Evolutionary conservation across 73 alveolate genomes (phyloP).

Genomic region (Paramecium biaurelia): DNA sequence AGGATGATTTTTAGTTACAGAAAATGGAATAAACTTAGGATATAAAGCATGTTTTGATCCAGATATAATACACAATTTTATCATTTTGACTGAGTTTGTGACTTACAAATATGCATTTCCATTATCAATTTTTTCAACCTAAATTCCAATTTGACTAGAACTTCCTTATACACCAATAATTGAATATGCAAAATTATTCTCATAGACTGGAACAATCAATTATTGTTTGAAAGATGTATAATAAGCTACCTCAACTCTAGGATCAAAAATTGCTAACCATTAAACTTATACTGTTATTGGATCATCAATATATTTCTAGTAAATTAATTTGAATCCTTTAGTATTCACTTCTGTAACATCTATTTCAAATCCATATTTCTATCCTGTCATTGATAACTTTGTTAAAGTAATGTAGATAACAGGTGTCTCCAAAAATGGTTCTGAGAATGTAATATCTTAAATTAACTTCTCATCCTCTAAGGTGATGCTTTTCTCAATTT

Average conservation of each 20-base stretch:
- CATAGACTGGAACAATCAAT: background rate
- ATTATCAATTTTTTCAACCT: background rate
- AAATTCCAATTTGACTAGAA: background rate
- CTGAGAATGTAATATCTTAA: background rate
- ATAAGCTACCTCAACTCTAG: conserved; percentile 8
- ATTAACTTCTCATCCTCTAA: background rate
- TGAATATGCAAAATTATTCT: background rate
- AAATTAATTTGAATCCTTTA: background rate
- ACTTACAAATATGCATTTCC: background rate
- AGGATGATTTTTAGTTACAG: background rate
- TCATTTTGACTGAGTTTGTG: background rate
- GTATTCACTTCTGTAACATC: background rate
- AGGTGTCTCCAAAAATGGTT: background rate
- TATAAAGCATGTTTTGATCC: background rate
- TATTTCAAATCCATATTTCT: background rate
- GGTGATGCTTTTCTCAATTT: background rate
- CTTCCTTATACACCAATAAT: background rate
- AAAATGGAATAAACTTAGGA: conserved; percentile 10
- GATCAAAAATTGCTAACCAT: conserved; percentile 25
- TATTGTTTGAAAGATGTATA: background rate
- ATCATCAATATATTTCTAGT: background rate
- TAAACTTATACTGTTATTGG: background rate
- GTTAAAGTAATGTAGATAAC: background rate
- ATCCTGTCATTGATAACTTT: background rate
- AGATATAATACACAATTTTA: background rate